A percentile compares a stretch with the other conserved stretches of the same genome.
phyloP scores from a whole-genome alignment of 164 flowering plant genomes.

The Berberis vulgaris region DNA sequence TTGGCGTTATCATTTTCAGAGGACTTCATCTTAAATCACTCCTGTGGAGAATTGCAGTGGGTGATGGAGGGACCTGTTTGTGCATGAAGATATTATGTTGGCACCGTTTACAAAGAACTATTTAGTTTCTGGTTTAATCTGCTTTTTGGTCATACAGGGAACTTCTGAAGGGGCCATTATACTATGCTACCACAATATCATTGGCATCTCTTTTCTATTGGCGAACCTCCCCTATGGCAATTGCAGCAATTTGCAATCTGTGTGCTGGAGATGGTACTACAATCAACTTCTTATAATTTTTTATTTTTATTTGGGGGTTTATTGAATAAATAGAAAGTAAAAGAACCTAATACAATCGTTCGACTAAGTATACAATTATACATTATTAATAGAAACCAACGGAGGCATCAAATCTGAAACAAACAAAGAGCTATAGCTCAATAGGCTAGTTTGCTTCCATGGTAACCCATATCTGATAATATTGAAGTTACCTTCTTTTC shows the following conservation, averaged over 20 bases:
- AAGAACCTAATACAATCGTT: not conserved
- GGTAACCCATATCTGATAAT: too few relatives aligned
- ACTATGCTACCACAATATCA: slow-evolving; percentile 65
- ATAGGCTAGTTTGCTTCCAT: too few relatives aligned
- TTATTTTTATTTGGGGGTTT: not conserved
- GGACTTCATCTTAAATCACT: too few relatives aligned
- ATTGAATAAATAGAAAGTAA: not conserved
- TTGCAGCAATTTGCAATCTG: slow-evolving; percentile 78
- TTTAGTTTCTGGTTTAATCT: not conserved
- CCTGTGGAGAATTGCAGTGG: too few relatives aligned
- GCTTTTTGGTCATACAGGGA: slow-evolving; percentile 36
- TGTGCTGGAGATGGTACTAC: slow-evolving; percentile 94
- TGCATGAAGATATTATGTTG: too few relatives aligned
- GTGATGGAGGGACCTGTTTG: too few relatives aligned
- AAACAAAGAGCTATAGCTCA: too few relatives aligned
- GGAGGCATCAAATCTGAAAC: too few relatives aligned
- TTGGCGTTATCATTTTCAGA: too few relatives aligned
- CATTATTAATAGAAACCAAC: too few relatives aligned
- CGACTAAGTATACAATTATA: not conserved
- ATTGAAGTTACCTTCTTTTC: too few relatives aligned
- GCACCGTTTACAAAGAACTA: too few relatives aligned
- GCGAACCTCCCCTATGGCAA: slow-evolving; percentile 73
- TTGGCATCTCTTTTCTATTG: slow-evolving; percentile 58
- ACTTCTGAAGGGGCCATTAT: slow-evolving; percentile 84
- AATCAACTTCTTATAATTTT: not conserved